Evolutionary conservation across 306 rosid species (phyloP), one percentile per base, ranked within the genome.

Genomic region (Quercus engelmannii): DNA sequence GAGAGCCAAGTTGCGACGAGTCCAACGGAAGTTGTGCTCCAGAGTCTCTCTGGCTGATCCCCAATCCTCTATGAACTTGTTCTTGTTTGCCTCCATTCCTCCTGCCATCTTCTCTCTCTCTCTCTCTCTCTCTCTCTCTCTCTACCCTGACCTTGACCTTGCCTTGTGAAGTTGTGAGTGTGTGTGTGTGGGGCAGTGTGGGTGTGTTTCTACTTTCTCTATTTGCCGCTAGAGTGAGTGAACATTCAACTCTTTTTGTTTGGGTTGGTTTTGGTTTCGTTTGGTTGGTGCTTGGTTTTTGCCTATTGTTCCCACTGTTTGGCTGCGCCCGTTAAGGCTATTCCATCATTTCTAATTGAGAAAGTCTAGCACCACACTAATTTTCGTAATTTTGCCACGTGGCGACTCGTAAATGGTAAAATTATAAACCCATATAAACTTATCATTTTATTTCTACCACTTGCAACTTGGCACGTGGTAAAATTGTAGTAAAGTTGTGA

Each of bases 61-160:
- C 99, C 99, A 95, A 19, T 95, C 99, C 79, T 95, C 99, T 2
- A 95, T 93, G 88, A 77, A 88, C 76, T 17, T 91, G 92, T 95
- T 95, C 92, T 95, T 95, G 81, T 89, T 79, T 9, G 94, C 80
- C 80, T 91, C 99, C 99, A 95, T 93, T 84, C 99, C 99, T 75
- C 99, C 99, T 0, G 90, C 99, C 99, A 95, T 95, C 56, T 80
- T 85, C 33, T 63, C 79, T 18, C 64, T 61, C 69, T 28, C 69
- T 8, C 20, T 54, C 21, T 17, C 7, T 49, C 25, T 18, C 38
- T 20, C 9, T 19, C n/a, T n/a, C n/a, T n/a, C n/a, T n/a, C n/a
- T n/a, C n/a, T n/a, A n/a, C n/a, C n/a, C n/a, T n/a, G n/a, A 5
- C 43, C 15, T 13, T 74, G 23, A 3, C 64, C 55, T 26, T 17